Evolutionary conservation across 352 stramenopile species (phyloP).

Genomic region (Phytopythium aichiense): DNA sequence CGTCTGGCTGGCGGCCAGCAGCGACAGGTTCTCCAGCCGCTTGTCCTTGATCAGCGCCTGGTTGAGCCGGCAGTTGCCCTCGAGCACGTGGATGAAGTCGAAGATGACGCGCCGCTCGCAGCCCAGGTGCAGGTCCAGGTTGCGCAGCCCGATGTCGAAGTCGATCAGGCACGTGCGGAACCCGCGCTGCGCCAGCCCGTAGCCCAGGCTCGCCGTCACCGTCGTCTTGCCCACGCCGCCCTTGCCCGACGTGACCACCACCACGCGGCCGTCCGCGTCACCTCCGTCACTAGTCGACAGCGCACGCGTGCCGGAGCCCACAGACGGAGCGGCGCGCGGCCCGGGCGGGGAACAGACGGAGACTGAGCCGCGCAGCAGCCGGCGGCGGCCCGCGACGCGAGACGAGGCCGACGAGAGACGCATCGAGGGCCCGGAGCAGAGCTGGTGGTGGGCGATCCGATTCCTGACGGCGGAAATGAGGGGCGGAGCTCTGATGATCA

Average conservation of each 20-base stretch:
- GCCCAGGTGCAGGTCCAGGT: constrained; percentile 90
- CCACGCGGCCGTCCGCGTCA: constrained; percentile 48
- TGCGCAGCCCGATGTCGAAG: constrained; percentile 93
- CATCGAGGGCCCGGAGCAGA: background rate
- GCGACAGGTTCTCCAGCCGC: constrained; percentile 71
- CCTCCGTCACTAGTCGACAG: background rate
- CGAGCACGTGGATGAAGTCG: constrained; percentile 93
- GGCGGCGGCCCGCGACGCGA: no score
- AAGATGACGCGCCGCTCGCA: constrained; percentile 93
- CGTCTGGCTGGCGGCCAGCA: constrained; percentile 89
- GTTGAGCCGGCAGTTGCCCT: constrained; percentile 85
- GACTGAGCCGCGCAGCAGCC: background rate
- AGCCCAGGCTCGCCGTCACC: constrained; percentile 83
- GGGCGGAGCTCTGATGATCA: background rate
- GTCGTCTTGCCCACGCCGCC: constrained; percentile 93
- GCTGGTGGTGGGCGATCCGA: background rate
- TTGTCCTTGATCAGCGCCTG: constrained; percentile 92
- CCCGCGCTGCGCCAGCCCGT: constrained; percentile 77
- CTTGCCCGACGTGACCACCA: constrained; percentile 92
- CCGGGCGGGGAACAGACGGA: no score
- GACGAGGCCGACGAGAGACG: background rate
- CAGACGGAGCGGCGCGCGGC: background rate
- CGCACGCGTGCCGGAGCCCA: background rate
- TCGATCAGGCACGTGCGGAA: constrained; percentile 91
- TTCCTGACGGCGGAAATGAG: background rate